A percentile compares a stretch with the other conserved stretches of the same genome.
phyloP scores from a whole-genome alignment of 2,329 filamentous ascomycete species.

The Chaetomium olivaceum region DNA sequence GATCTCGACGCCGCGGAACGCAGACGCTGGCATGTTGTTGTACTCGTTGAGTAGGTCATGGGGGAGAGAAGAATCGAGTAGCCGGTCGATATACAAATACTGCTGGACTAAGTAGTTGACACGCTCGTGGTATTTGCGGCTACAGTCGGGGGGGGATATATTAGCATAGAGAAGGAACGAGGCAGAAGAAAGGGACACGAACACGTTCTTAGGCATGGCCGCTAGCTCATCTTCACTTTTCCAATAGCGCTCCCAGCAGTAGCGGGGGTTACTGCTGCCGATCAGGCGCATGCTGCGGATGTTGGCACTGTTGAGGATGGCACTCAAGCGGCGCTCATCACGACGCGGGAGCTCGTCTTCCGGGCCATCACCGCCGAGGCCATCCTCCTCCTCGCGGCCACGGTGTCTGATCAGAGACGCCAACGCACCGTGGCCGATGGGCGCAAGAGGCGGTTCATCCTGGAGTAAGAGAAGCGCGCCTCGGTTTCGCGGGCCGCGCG shows the following conservation, averaged over 20 bases:
- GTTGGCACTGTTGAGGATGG: conserved; percentile 65
- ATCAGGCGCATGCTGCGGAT: conserved; percentile 85
- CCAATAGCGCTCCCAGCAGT: conserved; percentile 85
- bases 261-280: conserved; percentile 82
- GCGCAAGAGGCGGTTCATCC: conserved; percentile 55
- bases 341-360: conserved; percentile 47
- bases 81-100: conserved; percentile 88
- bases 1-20: conserved; percentile 58
- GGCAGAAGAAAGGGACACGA: conserved; percentile 2
- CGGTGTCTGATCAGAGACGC: conserved; percentile 52
- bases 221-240: conserved; percentile 75
- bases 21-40: conserved; percentile 60
- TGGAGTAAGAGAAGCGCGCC: conserved; percentile 38
- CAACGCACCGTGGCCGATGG: conserved; percentile 39
- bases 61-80: conserved; percentile 89
- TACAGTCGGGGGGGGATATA: conserved; percentile 35
- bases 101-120: conserved; percentile 87
- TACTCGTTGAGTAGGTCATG: conserved; percentile 92
- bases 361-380: conserved; percentile 34
- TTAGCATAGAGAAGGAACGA: neutral
- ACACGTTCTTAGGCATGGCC: conserved; percentile 70
- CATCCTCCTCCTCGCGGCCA: conserved; percentile 35
- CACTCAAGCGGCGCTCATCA: conserved; percentile 60
- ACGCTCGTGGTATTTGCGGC: conserved; percentile 81
- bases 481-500: conserved; percentile 20